Base-by-base conservation (phyloP, 192 early-diverging fungal species). In the Chytriomyces confervae region DNA sequence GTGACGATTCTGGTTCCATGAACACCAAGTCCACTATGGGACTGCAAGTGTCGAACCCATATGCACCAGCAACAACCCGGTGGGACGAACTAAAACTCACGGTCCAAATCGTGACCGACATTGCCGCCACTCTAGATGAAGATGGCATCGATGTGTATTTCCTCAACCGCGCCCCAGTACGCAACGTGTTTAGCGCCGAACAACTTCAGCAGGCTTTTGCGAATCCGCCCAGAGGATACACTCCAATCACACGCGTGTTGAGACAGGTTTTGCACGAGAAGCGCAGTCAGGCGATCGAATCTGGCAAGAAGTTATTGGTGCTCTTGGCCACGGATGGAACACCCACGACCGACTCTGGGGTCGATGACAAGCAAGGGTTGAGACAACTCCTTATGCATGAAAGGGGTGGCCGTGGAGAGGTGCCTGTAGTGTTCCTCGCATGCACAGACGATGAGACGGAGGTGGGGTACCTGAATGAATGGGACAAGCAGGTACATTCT, bases 1-100 rank as follows among this genome's bases (percentile, higher is more conserved):
- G 61, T n/a, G 77, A 78, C 20, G 77, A 78, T 29, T 78, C 77
- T 6, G 77, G 77, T 36, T 78, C 77, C 8, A 78, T 78, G 77
- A 74, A 49, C 36, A 74, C 61, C 13, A 18, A 16, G 7, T 62
- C 29, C 3, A 69, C 77, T 16, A 18, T 9, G 18, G 44, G 44
- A 20, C 72, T 74, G 36, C 29, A 46, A 27, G 44, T 36, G n/a
- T 27, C 53, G 13, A 69, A 74, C 20, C 72, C 77, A 43, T 78
- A 61, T 48, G 77, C 66, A 13, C 47, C 23, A 7, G 47, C 66
- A 16, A 10, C 16, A 7, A 78, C 77, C 13, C 77, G 77, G 10
- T 78, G 77, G 77, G 77, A 78, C 45, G 77, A 78, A 63, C 68
- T 78, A 20, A 78, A 69, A 74, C 10, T 13, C 7, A 71, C 67